Percentiles rank a stretch among this genome's conserved stretches.
Evolutionary conservation across 768 basidiomycete species (phyloP).

Genomic region (Lactifluus echinatus): DNA sequence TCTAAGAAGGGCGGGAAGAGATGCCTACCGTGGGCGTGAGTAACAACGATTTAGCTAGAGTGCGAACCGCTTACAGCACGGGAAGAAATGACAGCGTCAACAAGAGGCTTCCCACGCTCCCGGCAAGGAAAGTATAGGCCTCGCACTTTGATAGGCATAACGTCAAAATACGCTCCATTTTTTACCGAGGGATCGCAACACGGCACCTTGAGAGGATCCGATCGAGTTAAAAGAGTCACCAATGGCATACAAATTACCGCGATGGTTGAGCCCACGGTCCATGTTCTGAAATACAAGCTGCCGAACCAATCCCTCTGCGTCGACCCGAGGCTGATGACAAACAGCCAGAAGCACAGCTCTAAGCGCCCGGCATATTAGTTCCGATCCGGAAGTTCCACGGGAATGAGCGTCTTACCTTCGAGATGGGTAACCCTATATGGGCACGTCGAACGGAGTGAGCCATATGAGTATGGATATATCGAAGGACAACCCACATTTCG

Average conservation of each 20-base stretch:
- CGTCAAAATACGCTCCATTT: too few relatives aligned
- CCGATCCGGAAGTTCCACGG: not conserved
- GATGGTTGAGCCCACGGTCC: conserved; percentile 54
- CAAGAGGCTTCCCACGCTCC: conserved; percentile 57
- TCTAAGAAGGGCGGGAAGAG: conserved; percentile 57
- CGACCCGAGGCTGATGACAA: conserved; percentile 59
- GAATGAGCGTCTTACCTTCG: conserved; percentile 44
- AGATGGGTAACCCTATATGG: conserved; percentile 59
- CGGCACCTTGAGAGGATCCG: conserved; percentile 48
- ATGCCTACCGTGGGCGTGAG: conserved; percentile 34
- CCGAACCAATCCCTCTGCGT: conserved; percentile 62
- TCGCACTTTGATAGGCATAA: conserved; percentile 41
- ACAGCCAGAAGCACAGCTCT: conserved; percentile 88
- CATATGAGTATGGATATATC: not conserved
- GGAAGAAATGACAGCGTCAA: conserved; percentile 72
- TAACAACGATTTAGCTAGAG: not conserved
- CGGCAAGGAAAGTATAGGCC: conserved; percentile 59
- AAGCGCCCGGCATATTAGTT: not conserved
- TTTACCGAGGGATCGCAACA: too few relatives aligned
- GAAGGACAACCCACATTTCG: conserved; percentile 50
- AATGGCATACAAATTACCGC: conserved; percentile 63
- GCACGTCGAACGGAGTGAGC: not conserved
- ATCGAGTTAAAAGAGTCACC: conserved; percentile 54
- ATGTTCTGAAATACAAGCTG: conserved; percentile 64
- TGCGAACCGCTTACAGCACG: conserved; percentile 39